Evolutionary conservation across 768 basidiomycete species (phyloP).

Genomic region (Obba rivulosa): DNA sequence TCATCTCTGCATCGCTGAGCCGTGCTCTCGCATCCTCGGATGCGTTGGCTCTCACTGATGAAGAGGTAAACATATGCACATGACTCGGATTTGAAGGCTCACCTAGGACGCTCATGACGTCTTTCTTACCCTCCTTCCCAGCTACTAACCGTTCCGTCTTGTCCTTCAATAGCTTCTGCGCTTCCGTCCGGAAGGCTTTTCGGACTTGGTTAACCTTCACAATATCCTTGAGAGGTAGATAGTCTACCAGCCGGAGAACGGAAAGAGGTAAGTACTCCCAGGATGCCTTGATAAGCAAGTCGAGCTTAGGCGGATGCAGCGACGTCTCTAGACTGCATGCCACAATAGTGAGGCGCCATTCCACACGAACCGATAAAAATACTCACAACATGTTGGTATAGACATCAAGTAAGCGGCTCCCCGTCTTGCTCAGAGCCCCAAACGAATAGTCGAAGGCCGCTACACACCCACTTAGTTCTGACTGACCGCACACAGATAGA

Average conservation of each 20-base stretch:
- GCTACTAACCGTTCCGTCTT: slow-evolving; percentile 1
- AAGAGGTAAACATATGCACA: not conserved
- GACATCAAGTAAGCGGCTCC: slow-evolving; percentile 5
- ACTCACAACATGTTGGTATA: slow-evolving; percentile 16
- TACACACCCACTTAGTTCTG: too few species aligned
- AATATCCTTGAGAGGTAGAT: slow-evolving; percentile 8
- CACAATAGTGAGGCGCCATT: too few species aligned
- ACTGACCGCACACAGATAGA: too few species aligned
- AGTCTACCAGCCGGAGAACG: slow-evolving; percentile 7
- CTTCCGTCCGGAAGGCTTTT: slow-evolving; percentile 6
- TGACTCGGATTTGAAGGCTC: not conserved
- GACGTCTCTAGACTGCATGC: slow-evolving; percentile 5
- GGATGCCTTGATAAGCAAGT: slow-evolving; percentile 10
- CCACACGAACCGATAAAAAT: too few species aligned
- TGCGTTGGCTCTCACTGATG: slow-evolving; percentile 10
- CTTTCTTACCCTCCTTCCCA: slow-evolving; percentile 5
- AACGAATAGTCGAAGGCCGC: slow-evolving; percentile 19
- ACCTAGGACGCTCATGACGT: slow-evolving; percentile 14
- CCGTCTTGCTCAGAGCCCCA: slow-evolving; percentile 8
- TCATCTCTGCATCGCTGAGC: slow-evolving; percentile 5
- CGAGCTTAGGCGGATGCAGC: slow-evolving; percentile 2
- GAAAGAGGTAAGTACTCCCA: slow-evolving; percentile 17
- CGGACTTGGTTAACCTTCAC: slow-evolving; percentile 3
- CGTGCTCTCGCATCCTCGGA: slow-evolving; percentile 6
- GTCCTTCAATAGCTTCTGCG: slow-evolving; percentile 3